Conservation (phyloP, 345 rosid genomes). For the Camelina sativa region DNA sequence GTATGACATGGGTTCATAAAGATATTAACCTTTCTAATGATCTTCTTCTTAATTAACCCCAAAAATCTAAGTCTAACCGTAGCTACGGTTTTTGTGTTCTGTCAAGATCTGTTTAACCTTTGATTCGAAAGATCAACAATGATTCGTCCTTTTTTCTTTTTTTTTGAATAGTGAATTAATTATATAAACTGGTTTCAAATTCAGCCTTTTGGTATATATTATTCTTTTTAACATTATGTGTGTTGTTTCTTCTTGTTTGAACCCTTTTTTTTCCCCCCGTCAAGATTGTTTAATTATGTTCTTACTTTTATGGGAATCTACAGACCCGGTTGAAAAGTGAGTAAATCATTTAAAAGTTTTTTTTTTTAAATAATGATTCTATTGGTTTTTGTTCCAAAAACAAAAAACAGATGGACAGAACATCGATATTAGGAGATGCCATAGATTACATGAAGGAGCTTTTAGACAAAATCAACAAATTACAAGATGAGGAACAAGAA, state of each 20-base stretch:
- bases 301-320: conserved; percentile 40
- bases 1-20: conserved; percentile 19
- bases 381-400: neutral
- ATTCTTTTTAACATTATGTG: conserved; percentile 25
- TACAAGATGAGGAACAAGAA: conserved; percentile 61
- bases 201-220: conserved; percentile 15
- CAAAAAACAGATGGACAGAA: conserved; percentile 67
- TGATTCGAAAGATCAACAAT: conserved; percentile 18
- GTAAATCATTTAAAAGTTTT: neutral
- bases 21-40: conserved; percentile 21
- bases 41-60: neutral
- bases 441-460: conserved; percentile 81
- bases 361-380: conserved; percentile 1
- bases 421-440: conserved; percentile 72
- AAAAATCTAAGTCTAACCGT: conserved; percentile 8
- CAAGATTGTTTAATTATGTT: conserved; percentile 35
- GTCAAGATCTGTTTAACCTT: neutral
- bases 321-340: conserved; percentile 39
- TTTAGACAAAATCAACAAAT: conserved; percentile 57
- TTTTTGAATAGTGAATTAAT: conserved; percentile 9
- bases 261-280: neutral
- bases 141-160: conserved; percentile 3
- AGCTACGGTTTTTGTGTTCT: conserved; percentile 7
- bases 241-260: conserved; percentile 41
- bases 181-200: conserved; percentile 20